Evolutionary conservation across 179 eudicot species (phyloP), one percentile per base, ranked within the genome.

Genomic region (Silene coronaria): DNA sequence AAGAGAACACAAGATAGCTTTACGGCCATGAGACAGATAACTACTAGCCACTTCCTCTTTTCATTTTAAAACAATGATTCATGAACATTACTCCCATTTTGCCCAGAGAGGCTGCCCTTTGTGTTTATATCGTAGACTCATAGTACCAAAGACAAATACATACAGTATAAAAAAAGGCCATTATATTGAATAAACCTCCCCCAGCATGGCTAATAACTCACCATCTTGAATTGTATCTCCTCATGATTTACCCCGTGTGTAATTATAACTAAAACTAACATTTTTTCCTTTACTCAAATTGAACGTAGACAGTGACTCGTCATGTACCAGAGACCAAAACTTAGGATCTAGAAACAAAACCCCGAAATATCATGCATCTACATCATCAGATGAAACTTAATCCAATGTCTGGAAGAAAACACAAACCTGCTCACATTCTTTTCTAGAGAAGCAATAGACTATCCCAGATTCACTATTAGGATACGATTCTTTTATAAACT

Each of bases 391-490:
- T 64, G 26, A 55, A 65, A 22, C 14, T 36, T 21, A 23, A 24
- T 34, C 60, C 51, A 53, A 55, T 55, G 46, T 22, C 19, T 11
- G 71, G 28, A 60, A 16, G 19, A 55, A 62, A 75, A 62, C 13
- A 74, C 82, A 65, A 34, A 95, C 99, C 97, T 89, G 97, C 76
- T 92, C 97, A 80, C 99, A 95, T 80, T 95, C 99, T 85, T 88
- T 95, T 73, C 97, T 85, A 13, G 99, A 84, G 82, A 95, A 95
- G 88, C 99, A 92, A 82, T 92, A 95, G 21, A 95, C 93, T 53
- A 95, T 95, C 78, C 99, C 99, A 76, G 99, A 95, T 87, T 95
- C 99, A 62, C 85, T 88, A 76, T 89, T 91, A 62, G 97, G 89
- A 84, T 92, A 95, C 42, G 97, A 89, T 79, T 82, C 82, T 79